A percentile compares a stretch with the other conserved stretches of the same genome.
phyloP scores from a whole-genome alignment of 371 early-diverging fungal genomes.

The Chytridium lagenaria region DNA sequence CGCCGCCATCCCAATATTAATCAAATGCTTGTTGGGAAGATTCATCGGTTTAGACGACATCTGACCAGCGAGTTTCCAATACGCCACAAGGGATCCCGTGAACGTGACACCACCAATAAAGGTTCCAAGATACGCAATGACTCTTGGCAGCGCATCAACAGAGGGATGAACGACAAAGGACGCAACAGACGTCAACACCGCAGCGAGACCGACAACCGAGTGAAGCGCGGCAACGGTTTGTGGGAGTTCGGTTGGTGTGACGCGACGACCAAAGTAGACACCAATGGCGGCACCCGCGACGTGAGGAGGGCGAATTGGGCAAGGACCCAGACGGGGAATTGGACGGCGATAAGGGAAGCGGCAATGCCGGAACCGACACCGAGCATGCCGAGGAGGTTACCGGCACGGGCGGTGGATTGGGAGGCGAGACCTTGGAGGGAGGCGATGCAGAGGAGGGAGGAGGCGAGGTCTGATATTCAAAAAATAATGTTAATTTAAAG shows the following conservation, averaged over 20 bases:
- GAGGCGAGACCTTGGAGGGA: slow-evolving; percentile 39
- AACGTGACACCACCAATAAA: slow-evolving; percentile 42
- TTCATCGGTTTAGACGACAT: slow-evolving; percentile 33
- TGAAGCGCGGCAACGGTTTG: slow-evolving; percentile 45
- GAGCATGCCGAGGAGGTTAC: slow-evolving; percentile 42
- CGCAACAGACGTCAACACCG: slow-evolving; percentile 39
- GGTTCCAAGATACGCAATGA: slow-evolving; percentile 41
- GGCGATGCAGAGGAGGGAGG: slow-evolving; percentile 43
- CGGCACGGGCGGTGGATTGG: slow-evolving; percentile 40
- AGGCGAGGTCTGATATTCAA: slow-evolving; percentile 31
- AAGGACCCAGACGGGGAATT: slow-evolving; percentile 36
- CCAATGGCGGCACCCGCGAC: slow-evolving; percentile 41
- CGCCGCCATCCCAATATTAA: slow-evolving; percentile 34
- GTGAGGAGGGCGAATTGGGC: slow-evolving; percentile 44
- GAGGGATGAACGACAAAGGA: slow-evolving; percentile 35
- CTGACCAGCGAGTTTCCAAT: slow-evolving; percentile 36
- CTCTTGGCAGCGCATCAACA: slow-evolving; percentile 22
- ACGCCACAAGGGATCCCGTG: slow-evolving; percentile 30
- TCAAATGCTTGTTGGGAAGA: slow-evolving; percentile 41
- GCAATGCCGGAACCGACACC: slow-evolving; percentile 41
- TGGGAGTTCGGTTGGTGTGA: slow-evolving; percentile 47
- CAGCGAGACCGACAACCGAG: slow-evolving; percentile 43
- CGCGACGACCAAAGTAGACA: slow-evolving; percentile 31
- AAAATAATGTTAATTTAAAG: no score
- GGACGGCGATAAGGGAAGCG: slow-evolving; percentile 31